A percentile compares a stretch with the other conserved stretches of the same genome.
These are phyloP conservation scores for Linnemannia schmuckeri DNA, from an alignment of 192 early-diverging fungal genomes.

Conservation along the genomic window DNA sequence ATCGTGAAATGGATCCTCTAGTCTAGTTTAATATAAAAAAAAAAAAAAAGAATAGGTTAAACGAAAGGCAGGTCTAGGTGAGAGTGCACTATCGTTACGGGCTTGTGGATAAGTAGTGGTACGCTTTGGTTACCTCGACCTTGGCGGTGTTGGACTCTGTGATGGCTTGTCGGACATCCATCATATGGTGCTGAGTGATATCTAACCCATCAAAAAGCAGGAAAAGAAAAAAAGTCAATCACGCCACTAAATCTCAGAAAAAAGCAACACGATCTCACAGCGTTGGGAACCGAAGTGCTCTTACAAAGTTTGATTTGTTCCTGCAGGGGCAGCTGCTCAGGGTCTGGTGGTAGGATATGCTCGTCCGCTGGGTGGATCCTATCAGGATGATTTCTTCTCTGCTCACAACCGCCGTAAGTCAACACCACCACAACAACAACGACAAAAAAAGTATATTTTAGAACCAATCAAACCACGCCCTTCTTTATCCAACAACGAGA, in stretches of 20 bases:
- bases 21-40: not conserved
- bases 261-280: not conserved
- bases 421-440: not conserved
- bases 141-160: slow-evolving; percentile 8
- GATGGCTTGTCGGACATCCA: slow-evolving; percentile 31
- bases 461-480: not conserved
- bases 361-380: slow-evolving; percentile 32
- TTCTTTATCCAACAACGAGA: not conserved
- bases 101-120: not conserved
- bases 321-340: slow-evolving; percentile 29
- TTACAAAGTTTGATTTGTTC: slow-evolving; percentile 31
- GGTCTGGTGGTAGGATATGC: slow-evolving; percentile 37
- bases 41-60: not conserved
- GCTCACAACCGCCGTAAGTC: not conserved
- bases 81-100: not conserved
- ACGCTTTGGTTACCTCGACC: slow-evolving; percentile 6
- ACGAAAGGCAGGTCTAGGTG: not conserved
- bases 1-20: slow-evolving; percentile 21
- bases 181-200: slow-evolving; percentile 28
- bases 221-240: not conserved
- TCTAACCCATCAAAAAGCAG: not conserved
- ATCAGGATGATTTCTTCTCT: slow-evolving; percentile 33
- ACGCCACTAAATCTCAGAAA: not conserved
- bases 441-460: not conserved
- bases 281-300: not conserved